Conservation (phyloP, 2,329 filamentous ascomycete species). For the Emergomyces pasteurianus region DNA sequence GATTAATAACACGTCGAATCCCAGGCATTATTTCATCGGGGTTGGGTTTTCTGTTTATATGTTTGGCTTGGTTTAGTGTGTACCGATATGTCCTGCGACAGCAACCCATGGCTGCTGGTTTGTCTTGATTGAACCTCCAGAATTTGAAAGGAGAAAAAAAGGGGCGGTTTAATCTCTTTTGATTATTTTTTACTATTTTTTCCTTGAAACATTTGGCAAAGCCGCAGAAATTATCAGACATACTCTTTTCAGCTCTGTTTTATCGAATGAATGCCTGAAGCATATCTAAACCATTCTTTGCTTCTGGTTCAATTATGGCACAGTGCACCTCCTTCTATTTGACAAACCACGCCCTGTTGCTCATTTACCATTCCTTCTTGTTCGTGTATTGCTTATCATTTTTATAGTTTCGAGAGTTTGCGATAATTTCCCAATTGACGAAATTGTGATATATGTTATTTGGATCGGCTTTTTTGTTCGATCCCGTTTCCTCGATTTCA, state of each 20-base stretch:
- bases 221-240: too few species aligned
- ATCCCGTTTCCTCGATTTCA: not conserved
- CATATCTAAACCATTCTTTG: not conserved
- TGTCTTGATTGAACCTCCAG: too few species aligned
- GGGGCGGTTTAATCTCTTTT: too few species aligned
- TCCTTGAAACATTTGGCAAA: too few species aligned
- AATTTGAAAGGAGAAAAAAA: too few species aligned
- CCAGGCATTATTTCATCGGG: not conserved
- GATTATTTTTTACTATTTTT: not conserved
- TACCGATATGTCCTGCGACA: too few species aligned
- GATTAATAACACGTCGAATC: not conserved
- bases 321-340: not conserved
- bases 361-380: not conserved
- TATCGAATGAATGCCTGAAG: not conserved
- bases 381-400: not conserved
- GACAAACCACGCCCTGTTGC: not conserved
- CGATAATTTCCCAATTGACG: too few species aligned
- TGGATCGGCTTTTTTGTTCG: not conserved
- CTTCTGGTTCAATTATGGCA: not conserved
- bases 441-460: not conserved
- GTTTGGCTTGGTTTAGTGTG: not conserved
- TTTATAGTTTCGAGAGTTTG: not conserved
- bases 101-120: too few species aligned
- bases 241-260: not conserved
- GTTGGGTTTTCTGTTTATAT: not conserved